Conservation (phyloP, 805 yeast genomes). For the Hanseniaspora vineae region DNA sequence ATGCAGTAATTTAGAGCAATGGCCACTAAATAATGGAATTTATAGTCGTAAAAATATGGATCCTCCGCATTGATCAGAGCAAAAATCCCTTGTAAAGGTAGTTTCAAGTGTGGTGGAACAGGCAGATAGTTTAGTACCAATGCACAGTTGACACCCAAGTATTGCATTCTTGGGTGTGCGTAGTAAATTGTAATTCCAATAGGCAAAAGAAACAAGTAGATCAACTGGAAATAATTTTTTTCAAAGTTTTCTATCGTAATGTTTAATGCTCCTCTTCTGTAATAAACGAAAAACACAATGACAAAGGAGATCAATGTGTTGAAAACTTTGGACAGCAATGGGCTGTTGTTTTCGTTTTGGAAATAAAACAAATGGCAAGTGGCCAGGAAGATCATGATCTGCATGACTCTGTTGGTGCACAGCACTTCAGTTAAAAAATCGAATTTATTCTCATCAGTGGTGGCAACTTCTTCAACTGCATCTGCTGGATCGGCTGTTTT, state of each 20-base stretch:
- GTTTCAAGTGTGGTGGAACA: slow-evolving; percentile 9
- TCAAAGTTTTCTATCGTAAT: slow-evolving; percentile 3
- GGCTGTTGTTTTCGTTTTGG: slow-evolving; percentile 1
- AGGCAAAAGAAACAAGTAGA: slow-evolving; percentile 4
- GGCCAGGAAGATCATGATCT: slow-evolving; percentile 3
- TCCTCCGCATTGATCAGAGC: slow-evolving; percentile 10
- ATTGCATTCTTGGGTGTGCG: background rate
- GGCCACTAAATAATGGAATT: slow-evolving; percentile 10
- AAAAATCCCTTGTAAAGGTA: slow-evolving; percentile 16
- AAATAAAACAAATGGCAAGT: slow-evolving; percentile 5
- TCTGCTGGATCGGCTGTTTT: background rate
- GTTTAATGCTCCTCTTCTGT: background rate
- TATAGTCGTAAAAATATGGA: slow-evolving; percentile 9
- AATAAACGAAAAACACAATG: slow-evolving; percentile 1
- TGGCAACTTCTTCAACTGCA: slow-evolving; percentile 1
- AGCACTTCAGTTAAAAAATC: slow-evolving; percentile 5
- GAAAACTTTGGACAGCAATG: slow-evolving; percentile 1
- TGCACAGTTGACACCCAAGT: slow-evolving; percentile 4
- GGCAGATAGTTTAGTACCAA: slow-evolving; percentile 5
- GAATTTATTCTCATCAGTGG: slow-evolving; percentile 1
- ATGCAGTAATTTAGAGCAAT: slow-evolving; percentile 16
- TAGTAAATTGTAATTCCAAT: slow-evolving; percentile 2
- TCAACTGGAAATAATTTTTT: slow-evolving; percentile 2
- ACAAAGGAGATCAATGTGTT: slow-evolving; percentile 4
- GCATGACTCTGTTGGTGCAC: slow-evolving; percentile 5